phyloP scores from a whole-genome alignment of 345 rosid species.

The Litchi chinensis region DNA sequence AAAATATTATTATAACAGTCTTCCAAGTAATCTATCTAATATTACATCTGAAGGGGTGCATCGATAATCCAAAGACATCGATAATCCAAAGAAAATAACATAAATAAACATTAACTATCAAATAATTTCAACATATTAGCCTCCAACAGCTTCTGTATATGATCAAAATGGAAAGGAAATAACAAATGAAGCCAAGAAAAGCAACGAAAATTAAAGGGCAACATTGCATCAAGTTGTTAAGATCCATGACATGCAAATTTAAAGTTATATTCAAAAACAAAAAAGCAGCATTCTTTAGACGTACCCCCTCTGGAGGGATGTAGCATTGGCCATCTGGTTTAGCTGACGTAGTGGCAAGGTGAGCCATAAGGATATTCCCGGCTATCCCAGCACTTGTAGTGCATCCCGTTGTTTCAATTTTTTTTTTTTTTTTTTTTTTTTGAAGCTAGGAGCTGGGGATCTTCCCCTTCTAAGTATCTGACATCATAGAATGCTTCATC shows the following conservation, averaged over 20 bases:
- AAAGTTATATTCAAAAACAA: not conserved
- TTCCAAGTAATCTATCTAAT: not conserved
- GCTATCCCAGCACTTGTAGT: conserved; percentile 92
- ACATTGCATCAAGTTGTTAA: not conserved
- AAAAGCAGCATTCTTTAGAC: conserved; percentile 4
- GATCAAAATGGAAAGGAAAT: not conserved
- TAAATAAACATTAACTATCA: not conserved
- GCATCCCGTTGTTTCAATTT: conserved; percentile 80
- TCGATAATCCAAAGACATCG: no score
- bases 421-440: conserved; percentile 71
- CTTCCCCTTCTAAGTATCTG: conserved; percentile 48
- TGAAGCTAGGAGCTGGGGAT: conserved; percentile 67
- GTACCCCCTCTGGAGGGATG: no score
- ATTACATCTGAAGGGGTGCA: not conserved
- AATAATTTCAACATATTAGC: not conserved
- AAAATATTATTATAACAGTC: not conserved
- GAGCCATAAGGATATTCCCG: conserved; percentile 89
- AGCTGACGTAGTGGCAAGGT: conserved; percentile 90
- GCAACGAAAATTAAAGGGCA: not conserved
- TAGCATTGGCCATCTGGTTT: conserved; percentile 97
- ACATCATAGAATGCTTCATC: conserved; percentile 96
- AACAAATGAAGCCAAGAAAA: not conserved
- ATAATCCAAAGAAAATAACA: not conserved
- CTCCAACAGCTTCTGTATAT: not conserved
- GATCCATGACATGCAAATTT: conserved; percentile 3